Evolutionary conservation across 768 basidiomycete species (phyloP).

Genomic region (Trametes villosa): DNA sequence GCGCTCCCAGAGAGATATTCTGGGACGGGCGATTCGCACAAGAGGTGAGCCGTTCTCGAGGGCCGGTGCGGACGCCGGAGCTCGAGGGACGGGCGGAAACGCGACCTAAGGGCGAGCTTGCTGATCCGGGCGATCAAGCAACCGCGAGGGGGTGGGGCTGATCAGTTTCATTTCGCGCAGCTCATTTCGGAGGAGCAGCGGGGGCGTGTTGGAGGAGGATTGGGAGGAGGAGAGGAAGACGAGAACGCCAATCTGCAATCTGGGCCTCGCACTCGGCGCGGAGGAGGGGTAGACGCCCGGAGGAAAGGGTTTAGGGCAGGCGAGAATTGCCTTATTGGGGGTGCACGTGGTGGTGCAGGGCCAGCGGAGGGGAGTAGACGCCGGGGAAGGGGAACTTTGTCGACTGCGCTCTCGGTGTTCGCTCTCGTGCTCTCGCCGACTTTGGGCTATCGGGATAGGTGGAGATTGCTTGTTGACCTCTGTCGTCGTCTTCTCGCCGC

Average conservation of each 20-base stretch:
- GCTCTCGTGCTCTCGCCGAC: too few relatives aligned
- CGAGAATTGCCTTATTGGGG: not conserved
- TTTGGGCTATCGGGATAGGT: not conserved
- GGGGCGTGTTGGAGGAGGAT: too few relatives aligned
- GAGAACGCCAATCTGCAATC: slow-evolving; percentile 9
- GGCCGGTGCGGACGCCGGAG: slow-evolving; percentile 6
- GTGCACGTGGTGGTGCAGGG: slow-evolving; percentile 2
- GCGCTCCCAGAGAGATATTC: not conserved
- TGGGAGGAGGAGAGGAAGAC: not conserved
- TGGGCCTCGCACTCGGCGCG: not conserved
- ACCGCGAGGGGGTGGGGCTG: not conserved
- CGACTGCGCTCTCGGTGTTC: too few relatives aligned
- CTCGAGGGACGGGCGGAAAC: not conserved
- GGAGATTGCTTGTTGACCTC: not conserved
- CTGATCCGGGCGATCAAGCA: not conserved
- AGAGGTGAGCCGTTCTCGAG: not conserved
- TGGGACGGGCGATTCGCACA: not conserved
- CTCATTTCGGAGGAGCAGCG: not conserved
- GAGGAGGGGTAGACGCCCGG: not conserved
- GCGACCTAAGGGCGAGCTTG: too few relatives aligned
- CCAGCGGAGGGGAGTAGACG: not conserved
- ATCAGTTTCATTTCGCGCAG: not conserved
- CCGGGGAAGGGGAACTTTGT: not conserved
- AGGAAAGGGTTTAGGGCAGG: slow-evolving; percentile 17
- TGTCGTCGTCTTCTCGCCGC: not conserved